A percentile compares a stretch with the other conserved stretches of the same genome.
These are phyloP conservation scores for Colletotrichum chlorophyti DNA, from an alignment of 2,329 filamentous ascomycete species.

Conservation along the genomic window DNA sequence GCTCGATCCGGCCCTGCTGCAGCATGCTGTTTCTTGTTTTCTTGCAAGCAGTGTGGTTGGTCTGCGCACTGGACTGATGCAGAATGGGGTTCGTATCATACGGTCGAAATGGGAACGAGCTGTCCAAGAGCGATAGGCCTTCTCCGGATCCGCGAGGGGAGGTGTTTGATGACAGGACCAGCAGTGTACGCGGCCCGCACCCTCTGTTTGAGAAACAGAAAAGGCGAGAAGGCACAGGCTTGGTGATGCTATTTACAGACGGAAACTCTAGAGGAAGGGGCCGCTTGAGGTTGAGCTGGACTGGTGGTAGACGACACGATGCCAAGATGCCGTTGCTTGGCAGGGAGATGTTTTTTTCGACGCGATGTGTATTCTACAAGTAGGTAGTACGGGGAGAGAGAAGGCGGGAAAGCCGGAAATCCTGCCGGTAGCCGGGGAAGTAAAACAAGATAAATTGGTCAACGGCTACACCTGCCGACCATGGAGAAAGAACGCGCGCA, in stretches of 20 bases:
- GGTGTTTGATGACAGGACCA: not conserved
- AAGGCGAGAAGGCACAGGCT: conserved; percentile 4
- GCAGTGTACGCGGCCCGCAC: conserved; percentile 1
- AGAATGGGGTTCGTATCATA: not conserved
- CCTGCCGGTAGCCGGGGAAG: not conserved
- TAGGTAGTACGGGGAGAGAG: too few species aligned
- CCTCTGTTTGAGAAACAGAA: conserved; percentile 15
- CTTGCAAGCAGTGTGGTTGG: not conserved
- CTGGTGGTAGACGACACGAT: too few species aligned
- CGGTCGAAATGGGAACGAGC: conserved; percentile 3
- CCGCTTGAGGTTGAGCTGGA: too few species aligned
- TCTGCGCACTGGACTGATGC: not conserved
- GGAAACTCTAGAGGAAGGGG: too few species aligned
- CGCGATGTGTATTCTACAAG: too few species aligned
- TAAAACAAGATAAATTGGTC: conserved; percentile 2
- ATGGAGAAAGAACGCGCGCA: not conserved
- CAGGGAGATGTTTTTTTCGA: too few species aligned
- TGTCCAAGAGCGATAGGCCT: conserved; percentile 2
- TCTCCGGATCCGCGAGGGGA: conserved; percentile 20
- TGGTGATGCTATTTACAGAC: conserved; percentile 26
- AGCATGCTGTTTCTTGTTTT: conserved; percentile 18
- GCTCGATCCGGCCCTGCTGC: not conserved
- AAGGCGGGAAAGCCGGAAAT: not conserved
- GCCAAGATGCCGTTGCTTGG: too few species aligned
- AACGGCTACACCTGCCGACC: too few species aligned